These are phyloP conservation scores for Grosmannia serpens DNA, from an alignment of 2,329 filamentous ascomycete species.

Conservation along the genomic window DNA sequence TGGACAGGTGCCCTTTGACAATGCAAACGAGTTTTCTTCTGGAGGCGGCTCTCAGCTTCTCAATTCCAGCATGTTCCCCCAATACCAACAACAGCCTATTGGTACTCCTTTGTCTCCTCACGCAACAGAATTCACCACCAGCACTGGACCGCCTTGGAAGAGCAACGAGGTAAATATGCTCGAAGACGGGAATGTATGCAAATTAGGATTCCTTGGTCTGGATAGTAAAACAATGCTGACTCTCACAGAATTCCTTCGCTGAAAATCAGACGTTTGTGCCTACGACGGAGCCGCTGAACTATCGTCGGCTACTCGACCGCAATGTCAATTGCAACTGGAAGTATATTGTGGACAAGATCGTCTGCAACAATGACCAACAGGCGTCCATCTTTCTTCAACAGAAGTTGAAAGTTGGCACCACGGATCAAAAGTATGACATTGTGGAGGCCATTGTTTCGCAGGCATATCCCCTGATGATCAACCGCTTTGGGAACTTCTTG, in stretches of 20 bases:
- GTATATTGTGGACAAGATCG: constrained; percentile 98
- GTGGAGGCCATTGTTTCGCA: constrained; percentile 92
- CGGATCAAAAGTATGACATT: constrained; percentile 94
- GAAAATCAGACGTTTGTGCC: constrained; percentile 70
- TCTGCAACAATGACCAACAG: constrained; percentile 98
- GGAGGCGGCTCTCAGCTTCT: constrained; percentile 19
- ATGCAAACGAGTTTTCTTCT: constrained; percentile 13
- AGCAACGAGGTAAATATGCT: constrained; percentile 33
- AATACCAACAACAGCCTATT: constrained; percentile 44
- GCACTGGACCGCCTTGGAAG: constrained; percentile 38
- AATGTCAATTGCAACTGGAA: constrained; percentile 98
- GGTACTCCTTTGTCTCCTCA: constrained; percentile 61
- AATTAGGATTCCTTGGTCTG: neutral
- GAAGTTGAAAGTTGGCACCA: constrained; percentile 92
- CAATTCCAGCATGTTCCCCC: constrained; percentile 29
- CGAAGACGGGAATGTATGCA: too few species aligned
- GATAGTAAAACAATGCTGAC: neutral
- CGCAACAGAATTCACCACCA: constrained; percentile 61
- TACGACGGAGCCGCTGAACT: constrained; percentile 87
- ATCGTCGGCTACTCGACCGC: constrained; percentile 85
- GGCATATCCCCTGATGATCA: constrained; percentile 93
- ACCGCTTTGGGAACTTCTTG: constrained; percentile 96
- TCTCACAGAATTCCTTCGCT: constrained; percentile 29
- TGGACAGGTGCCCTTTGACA: constrained; percentile 18
- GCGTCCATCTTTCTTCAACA: constrained; percentile 98